phyloP scores from a whole-genome alignment of 108 stramenopile genomes.

The Discostella stelligeroides region DNA sequence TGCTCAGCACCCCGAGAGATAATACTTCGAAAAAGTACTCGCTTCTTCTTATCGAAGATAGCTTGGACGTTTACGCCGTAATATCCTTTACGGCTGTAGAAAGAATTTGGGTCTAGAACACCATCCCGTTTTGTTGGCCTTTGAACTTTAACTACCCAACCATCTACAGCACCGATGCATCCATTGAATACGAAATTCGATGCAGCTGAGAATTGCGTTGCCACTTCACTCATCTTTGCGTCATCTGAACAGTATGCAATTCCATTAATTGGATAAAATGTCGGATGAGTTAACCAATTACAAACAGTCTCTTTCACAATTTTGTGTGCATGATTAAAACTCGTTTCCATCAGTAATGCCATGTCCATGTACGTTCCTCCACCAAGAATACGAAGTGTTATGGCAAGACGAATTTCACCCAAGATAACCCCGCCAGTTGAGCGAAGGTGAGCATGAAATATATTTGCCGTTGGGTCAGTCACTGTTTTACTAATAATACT shows the following conservation, averaged over 20 bases:
- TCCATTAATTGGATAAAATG: not conserved
- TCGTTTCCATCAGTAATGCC: too few relatives aligned
- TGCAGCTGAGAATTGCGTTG: not conserved
- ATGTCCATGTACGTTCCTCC: too few relatives aligned
- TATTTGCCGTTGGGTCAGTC: not conserved
- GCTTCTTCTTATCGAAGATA: constrained; percentile 21
- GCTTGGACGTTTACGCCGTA: constrained; percentile 36
- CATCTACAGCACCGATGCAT: too few relatives aligned
- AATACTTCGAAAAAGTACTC: constrained; percentile 4
- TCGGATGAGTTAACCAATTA: constrained; percentile 4
- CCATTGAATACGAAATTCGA: constrained; percentile 7
- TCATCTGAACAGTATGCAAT: constrained; percentile 3
- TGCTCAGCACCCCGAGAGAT: constrained; percentile 22
- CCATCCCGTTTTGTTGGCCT: constrained; percentile 3
- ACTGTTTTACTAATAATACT: not conserved
- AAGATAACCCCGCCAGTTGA: too few relatives aligned
- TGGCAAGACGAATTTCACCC: too few relatives aligned
- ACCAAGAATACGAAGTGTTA: too few relatives aligned
- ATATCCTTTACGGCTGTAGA: constrained; percentile 45
- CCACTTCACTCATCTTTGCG: constrained; percentile 9
- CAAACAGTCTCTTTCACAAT: not conserved
- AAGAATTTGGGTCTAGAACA: constrained; percentile 25
- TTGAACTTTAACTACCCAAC: constrained; percentile 12
- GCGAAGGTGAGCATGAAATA: not conserved
- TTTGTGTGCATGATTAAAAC: too few relatives aligned